Percentiles rank a stretch among this genome's conserved stretches.
Evolutionary conservation across 2,329 filamentous ascomycete genomes (phyloP).

Genomic region (Fusarium algeriense): DNA sequence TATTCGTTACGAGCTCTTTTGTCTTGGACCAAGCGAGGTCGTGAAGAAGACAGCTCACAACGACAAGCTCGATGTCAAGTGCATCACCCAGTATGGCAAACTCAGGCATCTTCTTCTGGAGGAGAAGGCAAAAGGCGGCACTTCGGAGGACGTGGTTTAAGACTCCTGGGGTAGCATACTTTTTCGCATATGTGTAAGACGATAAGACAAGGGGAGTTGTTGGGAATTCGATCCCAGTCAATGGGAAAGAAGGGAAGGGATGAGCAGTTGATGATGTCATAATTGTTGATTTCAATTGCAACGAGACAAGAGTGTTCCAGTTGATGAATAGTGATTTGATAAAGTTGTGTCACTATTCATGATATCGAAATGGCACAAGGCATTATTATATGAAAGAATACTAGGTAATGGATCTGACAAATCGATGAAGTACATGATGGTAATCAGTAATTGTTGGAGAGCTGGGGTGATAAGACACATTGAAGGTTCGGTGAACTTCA

Average conservation of each 20-base stretch:
- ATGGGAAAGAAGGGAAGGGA: background rate
- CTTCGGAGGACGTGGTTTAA: background rate
- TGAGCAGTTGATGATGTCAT: background rate
- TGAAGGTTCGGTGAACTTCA: too few relatives aligned
- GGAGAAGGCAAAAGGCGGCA: background rate
- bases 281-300: rapidly evolving
- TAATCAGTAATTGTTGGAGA: too few relatives aligned
- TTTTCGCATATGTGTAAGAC: background rate
- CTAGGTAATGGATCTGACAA: too few relatives aligned
- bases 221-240: background rate
- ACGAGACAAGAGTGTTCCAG: too few relatives aligned
- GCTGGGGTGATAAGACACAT: too few relatives aligned
- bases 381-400: too few relatives aligned
- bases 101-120: background rate
- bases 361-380: too few relatives aligned
- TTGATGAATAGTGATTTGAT: too few relatives aligned
- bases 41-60: background rate
- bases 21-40: background rate
- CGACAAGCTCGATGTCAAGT: background rate
- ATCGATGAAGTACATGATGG: too few relatives aligned
- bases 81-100: background rate
- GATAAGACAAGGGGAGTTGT: background rate
- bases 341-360: too few relatives aligned
- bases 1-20: background rate
- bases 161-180: background rate